Percentiles rank a stretch among this genome's conserved stretches.
These are phyloP conservation scores for Sphaceloma murrayae DNA, from an alignment of 2,329 filamentous ascomycete species.

Conservation along the genomic window DNA sequence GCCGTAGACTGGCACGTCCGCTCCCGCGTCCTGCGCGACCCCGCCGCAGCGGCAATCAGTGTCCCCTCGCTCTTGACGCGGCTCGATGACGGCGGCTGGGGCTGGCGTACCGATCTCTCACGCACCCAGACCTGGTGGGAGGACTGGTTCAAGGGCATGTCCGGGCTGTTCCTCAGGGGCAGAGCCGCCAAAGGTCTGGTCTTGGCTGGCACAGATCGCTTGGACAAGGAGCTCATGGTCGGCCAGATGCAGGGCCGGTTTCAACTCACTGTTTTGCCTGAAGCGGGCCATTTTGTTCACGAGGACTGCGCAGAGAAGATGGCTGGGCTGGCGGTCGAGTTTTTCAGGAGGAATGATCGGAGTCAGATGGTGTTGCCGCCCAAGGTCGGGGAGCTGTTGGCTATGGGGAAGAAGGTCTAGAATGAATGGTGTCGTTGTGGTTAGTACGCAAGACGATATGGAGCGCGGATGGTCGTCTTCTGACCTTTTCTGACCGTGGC, in stretches of 20 bases:
- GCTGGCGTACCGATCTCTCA: conserved; percentile 75
- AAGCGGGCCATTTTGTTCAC: conserved; percentile 93
- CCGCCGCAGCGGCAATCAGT: conserved; percentile 71
- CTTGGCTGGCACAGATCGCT: conserved; percentile 76
- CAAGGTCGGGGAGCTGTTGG: conserved; percentile 57
- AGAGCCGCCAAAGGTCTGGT: conserved; percentile 76
- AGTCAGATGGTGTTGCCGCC: conserved; percentile 77
- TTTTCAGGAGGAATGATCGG: conserved; percentile 84
- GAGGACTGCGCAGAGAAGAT: conserved; percentile 90
- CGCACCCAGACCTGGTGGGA: conserved; percentile 88
- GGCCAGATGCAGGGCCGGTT: conserved; percentile 99
- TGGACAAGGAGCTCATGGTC: conserved; percentile 88
- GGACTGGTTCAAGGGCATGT: conserved; percentile 83
- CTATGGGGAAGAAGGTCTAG: conserved; percentile 43
- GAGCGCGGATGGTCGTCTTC: too few relatives aligned
- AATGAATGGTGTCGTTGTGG: not conserved
- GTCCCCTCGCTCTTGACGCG: conserved; percentile 65
- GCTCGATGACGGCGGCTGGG: conserved; percentile 23
- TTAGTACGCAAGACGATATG: too few relatives aligned
- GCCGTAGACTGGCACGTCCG: conserved; percentile 92
- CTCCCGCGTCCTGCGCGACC: conserved; percentile 76
- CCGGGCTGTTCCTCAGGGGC: conserved; percentile 73
- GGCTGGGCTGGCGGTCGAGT: conserved; percentile 75
- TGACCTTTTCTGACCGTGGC: too few relatives aligned
- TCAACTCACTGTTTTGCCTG: conserved; percentile 84